A percentile compares a stretch with the other conserved stretches of the same genome.
These are phyloP conservation scores for Ceratocystis variospora DNA, from an alignment of 2,329 filamentous ascomycete species.

Conservation along the genomic window DNA sequence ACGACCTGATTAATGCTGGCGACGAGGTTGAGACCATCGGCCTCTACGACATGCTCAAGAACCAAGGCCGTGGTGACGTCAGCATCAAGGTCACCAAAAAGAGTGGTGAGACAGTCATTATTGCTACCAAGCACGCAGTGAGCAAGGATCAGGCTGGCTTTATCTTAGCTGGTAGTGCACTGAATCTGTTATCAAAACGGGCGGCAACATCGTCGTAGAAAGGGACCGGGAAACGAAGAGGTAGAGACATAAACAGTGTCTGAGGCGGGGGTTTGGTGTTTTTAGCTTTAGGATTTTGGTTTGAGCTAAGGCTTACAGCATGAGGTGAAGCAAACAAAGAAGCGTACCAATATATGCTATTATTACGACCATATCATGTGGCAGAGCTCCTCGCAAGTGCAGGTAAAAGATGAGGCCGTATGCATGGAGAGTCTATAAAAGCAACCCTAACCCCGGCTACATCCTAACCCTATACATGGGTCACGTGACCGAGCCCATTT, in stretches of 20 bases:
- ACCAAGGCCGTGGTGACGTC: conserved; percentile 65
- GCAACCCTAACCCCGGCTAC: background rate
- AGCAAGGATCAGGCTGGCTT: conserved; percentile 84
- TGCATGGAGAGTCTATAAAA: too few relatives aligned
- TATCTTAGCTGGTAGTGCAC: conserved; percentile 80
- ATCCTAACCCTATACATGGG: background rate
- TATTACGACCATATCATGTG: background rate
- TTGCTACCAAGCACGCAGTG: conserved; percentile 76
- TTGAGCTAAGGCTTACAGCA: background rate
- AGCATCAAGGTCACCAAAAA: conserved; percentile 50
- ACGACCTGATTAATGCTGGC: conserved; percentile 67
- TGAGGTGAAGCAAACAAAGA: background rate
- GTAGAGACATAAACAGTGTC: background rate
- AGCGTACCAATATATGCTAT: background rate
- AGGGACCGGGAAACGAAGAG: background rate
- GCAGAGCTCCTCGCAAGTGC: background rate
- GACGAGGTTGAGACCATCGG: conserved; percentile 75
- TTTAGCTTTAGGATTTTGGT: background rate
- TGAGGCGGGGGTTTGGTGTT: background rate
- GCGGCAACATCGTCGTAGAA: conserved; percentile 2
- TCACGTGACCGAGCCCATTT: background rate
- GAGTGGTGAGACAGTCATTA: conserved; percentile 47
- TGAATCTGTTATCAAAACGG: conserved; percentile 71
- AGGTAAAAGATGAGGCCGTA: too few relatives aligned
- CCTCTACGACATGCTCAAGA: conserved; percentile 64